Percentiles rank a stretch among this genome's conserved stretches.
Conservation (phyloP, 495 filamentous ascomycete species). For the Penicillium robsamsonii region DNA sequence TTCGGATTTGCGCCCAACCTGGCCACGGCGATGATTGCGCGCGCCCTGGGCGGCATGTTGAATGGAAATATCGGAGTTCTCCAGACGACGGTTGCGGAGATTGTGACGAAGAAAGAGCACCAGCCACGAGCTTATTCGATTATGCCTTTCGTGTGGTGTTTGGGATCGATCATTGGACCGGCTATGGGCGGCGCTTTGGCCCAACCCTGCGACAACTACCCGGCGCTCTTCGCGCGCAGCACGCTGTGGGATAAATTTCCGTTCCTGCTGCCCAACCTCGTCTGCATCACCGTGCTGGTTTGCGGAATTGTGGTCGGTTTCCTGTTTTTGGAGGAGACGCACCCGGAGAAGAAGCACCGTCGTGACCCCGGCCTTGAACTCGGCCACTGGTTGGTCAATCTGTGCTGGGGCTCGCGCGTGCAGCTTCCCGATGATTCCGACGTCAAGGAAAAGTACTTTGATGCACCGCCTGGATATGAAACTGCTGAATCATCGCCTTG, state of each 20-base stretch:
- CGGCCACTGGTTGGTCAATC: constrained; percentile 68
- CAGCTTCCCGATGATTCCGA: constrained; percentile 37
- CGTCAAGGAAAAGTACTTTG: constrained; percentile 48
- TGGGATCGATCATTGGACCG: constrained; percentile 89
- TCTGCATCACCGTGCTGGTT: constrained; percentile 76
- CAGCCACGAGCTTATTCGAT: constrained; percentile 91
- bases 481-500: constrained; percentile 65
- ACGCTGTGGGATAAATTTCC: constrained; percentile 82
- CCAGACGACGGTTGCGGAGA: constrained; percentile 90
- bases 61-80: constrained; percentile 97
- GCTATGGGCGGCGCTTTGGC: constrained; percentile 87
- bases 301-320: constrained; percentile 79
- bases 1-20: constrained; percentile 91
- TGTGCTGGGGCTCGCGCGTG: constrained; percentile 41
- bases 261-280: constrained; percentile 89
- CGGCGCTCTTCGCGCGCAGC: constrained; percentile 67
- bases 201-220: constrained; percentile 78
- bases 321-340: constrained; percentile 93
- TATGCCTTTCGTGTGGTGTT: constrained; percentile 97
- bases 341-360: constrained; percentile 73
- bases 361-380: constrained; percentile 74
- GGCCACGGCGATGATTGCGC: constrained; percentile 77
- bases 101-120: constrained; percentile 88
- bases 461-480: constrained; percentile 61
- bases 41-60: constrained; percentile 84